phyloP scores from a whole-genome alignment of 2,329 filamentous ascomycete genomes.

The Hypoxylon sp. region DNA sequence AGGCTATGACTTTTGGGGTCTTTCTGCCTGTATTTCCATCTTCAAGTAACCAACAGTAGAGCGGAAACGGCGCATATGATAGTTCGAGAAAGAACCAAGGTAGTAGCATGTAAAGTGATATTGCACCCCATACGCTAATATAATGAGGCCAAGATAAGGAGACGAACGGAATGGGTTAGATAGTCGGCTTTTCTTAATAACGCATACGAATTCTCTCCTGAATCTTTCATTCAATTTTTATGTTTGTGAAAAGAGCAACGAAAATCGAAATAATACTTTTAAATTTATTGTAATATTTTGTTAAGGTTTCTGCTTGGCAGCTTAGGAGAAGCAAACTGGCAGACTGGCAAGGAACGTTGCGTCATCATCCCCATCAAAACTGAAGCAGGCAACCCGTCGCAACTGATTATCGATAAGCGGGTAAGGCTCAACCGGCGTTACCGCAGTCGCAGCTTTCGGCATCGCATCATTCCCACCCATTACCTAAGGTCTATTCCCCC shows the following conservation, averaged over 20 bases:
- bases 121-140: conserved; percentile 25
- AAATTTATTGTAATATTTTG: too few species aligned
- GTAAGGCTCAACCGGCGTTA: not conserved
- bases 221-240: too few species aligned
- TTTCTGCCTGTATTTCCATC: conserved; percentile 20
- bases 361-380: conserved; percentile 31
- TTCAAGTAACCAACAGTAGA: conserved; percentile 15
- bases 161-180: too few species aligned
- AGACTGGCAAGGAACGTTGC: conserved; percentile 11
- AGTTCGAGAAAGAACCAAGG: conserved; percentile 11
- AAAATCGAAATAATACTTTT: too few species aligned
- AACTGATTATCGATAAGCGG: conserved; percentile 31
- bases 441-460: conserved; percentile 29
- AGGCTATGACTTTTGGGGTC: conserved; percentile 7
- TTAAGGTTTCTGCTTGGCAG: conserved; percentile 10
- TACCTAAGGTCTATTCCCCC: not conserved
- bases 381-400: conserved; percentile 1
- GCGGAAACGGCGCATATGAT: conserved; percentile 14
- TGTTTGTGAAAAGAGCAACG: too few species aligned
- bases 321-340: too few species aligned
- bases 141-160: not conserved
- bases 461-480: conserved; percentile 20
- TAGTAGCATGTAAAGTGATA: conserved; percentile 25
- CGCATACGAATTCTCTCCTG: too few species aligned
- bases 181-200: too few species aligned